These are phyloP conservation scores for Petunia hybrid DNA, from an alignment of 305 asterid genomes.

Conservation along the genomic window DNA sequence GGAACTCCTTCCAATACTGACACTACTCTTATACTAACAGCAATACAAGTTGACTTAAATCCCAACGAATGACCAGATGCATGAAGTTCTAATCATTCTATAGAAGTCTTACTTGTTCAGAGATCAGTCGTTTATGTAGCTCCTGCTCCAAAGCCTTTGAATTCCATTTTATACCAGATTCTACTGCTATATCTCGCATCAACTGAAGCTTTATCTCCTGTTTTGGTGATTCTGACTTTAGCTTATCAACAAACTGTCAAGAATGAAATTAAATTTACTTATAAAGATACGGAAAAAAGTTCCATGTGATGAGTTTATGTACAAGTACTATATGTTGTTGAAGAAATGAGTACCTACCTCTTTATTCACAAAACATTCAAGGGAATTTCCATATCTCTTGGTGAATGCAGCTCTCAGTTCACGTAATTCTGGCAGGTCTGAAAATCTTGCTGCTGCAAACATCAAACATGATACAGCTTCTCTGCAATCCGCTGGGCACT, in stretches of 20 bases:
- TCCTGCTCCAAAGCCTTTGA: constrained; percentile 66
- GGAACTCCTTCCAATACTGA: neutral
- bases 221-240: constrained; percentile 52
- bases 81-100: neutral
- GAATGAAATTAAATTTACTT: neutral
- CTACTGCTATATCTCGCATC: constrained; percentile 72
- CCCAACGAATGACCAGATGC: neutral
- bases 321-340: neutral
- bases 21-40: too few species aligned
- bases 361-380: constrained; percentile 61
- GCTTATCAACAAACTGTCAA: constrained; percentile 66
- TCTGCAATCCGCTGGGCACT: constrained; percentile 87
- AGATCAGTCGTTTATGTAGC: constrained; percentile 45
- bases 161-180: constrained; percentile 66
- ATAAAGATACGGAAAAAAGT: too few species aligned
- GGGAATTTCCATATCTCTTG: constrained; percentile 65
- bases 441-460: constrained; percentile 92
- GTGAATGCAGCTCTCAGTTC: constrained; percentile 73
- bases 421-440: constrained; percentile 88
- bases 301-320: neutral
- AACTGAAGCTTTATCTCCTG: constrained; percentile 66
- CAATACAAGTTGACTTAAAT: neutral
- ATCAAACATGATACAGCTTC: constrained; percentile 83
- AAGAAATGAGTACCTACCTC: constrained; percentile 48
- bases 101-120: constrained; percentile 43